Evolutionary conservation across 805 yeast species (phyloP).

Genomic region (Torulaspora maleeae): DNA sequence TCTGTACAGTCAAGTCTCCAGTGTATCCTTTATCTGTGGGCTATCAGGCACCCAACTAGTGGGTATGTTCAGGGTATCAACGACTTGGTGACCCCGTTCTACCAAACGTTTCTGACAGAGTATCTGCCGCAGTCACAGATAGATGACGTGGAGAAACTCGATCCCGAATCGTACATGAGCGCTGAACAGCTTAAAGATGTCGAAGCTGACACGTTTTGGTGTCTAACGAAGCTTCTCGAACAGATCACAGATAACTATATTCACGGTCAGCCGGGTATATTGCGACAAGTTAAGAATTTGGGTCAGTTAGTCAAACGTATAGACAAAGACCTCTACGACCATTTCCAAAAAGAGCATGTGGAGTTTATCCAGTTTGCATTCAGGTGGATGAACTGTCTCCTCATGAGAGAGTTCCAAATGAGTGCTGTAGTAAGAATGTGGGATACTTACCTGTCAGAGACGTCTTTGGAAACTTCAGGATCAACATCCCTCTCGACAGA

Average conservation of each 20-base stretch:
- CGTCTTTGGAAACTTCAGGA: slow-evolving; percentile 40
- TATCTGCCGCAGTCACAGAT: slow-evolving; percentile 46
- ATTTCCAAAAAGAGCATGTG: slow-evolving; percentile 75
- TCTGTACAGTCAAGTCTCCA: slow-evolving; percentile 76
- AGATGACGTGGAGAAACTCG: slow-evolving; percentile 50
- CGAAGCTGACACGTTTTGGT: slow-evolving; percentile 98
- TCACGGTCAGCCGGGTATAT: slow-evolving; percentile 96
- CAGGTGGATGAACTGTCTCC: slow-evolving; percentile 97
- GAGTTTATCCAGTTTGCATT: slow-evolving; percentile 94
- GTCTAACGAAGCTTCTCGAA: slow-evolving; percentile 82
- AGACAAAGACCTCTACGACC: slow-evolving; percentile 66
- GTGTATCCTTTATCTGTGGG: slow-evolving; percentile 85
- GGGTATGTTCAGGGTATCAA: slow-evolving; percentile 98
- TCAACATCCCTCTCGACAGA: slow-evolving; percentile 13
- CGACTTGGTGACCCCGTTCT: slow-evolving; percentile 90
- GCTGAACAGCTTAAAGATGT: slow-evolving; percentile 57
- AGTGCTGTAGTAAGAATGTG: slow-evolving; percentile 85
- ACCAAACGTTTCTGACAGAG: slow-evolving; percentile 72
- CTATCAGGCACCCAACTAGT: slow-evolving; percentile 93
- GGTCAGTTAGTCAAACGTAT: slow-evolving; percentile 74
- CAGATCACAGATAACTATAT: slow-evolving; percentile 96
- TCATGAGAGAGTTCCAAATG: slow-evolving; percentile 89
- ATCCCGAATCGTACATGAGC: slow-evolving; percentile 56
- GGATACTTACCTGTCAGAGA: slow-evolving; percentile 87
- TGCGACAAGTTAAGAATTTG: slow-evolving; percentile 81